Base-by-base conservation (phyloP, 106 monocot genomes). In the Acorus gramineus region DNA sequence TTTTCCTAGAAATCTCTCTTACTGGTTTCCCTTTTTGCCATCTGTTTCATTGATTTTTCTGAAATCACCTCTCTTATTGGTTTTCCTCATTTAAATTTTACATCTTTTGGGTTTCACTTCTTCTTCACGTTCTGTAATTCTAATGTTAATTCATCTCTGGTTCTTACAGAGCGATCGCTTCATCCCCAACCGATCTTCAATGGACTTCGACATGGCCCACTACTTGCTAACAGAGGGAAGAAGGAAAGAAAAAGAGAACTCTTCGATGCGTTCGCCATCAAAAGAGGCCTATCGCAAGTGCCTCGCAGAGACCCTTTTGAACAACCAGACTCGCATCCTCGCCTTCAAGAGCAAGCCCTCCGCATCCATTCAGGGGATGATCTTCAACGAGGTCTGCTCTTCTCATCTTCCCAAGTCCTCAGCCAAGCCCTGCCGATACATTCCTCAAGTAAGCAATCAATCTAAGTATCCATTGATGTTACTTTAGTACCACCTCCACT, bases 121-220 rank as follows among this genome's bases (percentile, higher is more conserved):
- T 50, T 28, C 28, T 7, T 43, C 56, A 10, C 55, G 8, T 60
- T 60, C 7, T 67, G 11, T 12, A 8, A 43, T 4, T 62, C 2
- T 10, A 5, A 3, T 54, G 6, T 47, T 59, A 47, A 60, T 51
- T 1, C 42, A 12, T 50, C 14, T 42, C 42, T 45, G 4, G 55
- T 60, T 50, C 2, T 65, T 45, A 4, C 60, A 79, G 81, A 62
- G 76, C 8, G 88, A 89, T 9, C 77, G 88, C 55, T 89, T 89
- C 71, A 89, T 89, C 46, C 88, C 84, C 4, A 75, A 81, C 53
- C 46, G 84, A 66, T 81, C 84, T 6, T 72, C 84, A 3, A 84
- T 81, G 81, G 84, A 84, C 48, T 69, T 89, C 45, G 88, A 84
- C 42, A 50, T 76, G 48, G 88, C 88, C 7, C 74, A 71, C 55